phyloP scores from a whole-genome alignment of 768 basidiomycete species.

The Exidia glandulosa region DNA sequence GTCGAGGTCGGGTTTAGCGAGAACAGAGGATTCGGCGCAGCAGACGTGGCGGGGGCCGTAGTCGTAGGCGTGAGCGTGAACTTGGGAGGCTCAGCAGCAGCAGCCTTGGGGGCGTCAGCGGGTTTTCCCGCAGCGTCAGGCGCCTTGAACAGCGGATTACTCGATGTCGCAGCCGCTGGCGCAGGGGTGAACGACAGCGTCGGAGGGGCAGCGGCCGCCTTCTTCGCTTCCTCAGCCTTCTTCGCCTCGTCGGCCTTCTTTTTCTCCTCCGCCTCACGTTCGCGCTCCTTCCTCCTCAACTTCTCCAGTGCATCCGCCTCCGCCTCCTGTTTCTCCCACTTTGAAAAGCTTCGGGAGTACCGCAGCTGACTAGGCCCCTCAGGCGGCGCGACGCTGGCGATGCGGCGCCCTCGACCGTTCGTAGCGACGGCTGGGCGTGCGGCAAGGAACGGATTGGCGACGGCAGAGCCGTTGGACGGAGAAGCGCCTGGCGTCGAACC shows the following conservation, averaged over 20 bases:
- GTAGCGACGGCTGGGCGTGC: background rate
- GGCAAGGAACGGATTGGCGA: slow-evolving; percentile 6
- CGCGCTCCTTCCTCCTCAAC: slow-evolving; percentile 45
- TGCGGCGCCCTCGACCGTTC: background rate
- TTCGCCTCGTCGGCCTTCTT: slow-evolving; percentile 19
- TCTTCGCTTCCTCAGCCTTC: background rate
- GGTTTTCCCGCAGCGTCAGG: no score
- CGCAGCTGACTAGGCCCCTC: slow-evolving; percentile 43
- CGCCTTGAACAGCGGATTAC: no score
- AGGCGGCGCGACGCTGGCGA: slow-evolving; percentile 20
- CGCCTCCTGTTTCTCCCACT: slow-evolving; percentile 81
- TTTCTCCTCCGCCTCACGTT: no score
- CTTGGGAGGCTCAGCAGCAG: background rate
- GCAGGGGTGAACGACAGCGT: no score
- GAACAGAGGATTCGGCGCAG: background rate
- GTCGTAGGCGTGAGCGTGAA: background rate
- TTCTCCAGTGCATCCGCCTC: slow-evolving; percentile 71
- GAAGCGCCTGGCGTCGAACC: background rate
- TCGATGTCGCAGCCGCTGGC: no score
- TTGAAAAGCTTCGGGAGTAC: slow-evolving; percentile 43
- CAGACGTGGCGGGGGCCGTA: background rate
- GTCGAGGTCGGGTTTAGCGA: background rate
- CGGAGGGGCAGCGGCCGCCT: background rate
- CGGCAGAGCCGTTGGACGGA: background rate
- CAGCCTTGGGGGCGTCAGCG: background rate